Evolutionary conservation across 192 early-diverging fungal species (phyloP), one percentile per base, ranked within the genome.

Genomic region (Blastocladiella britannica): DNA sequence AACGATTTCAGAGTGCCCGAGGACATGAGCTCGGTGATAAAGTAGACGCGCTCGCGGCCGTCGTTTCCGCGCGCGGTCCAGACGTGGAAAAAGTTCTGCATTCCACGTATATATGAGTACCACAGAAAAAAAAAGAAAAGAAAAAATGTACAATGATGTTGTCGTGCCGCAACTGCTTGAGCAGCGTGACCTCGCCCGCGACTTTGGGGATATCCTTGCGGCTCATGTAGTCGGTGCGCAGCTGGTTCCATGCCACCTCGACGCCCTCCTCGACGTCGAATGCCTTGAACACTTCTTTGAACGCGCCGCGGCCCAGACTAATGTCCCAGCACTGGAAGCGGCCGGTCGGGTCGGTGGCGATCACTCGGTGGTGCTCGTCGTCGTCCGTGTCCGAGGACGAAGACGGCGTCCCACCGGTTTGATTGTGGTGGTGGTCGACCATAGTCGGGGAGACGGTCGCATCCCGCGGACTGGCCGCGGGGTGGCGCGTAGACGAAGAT

Each of bases 11-110:
- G 67, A 4, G 86, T 89, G 22, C 87, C 87, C 6, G 84, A 84
- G 5, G 85, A 84, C 88, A 91, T 91, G 47, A 91, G 69, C 61
- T 91, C 88, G 20, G 88, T 91, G n/a, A 91, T 76, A 65, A 91
- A 91, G 57, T 75, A 80, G 51, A 91, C 71, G 56, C 79, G 70
- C 37, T 86, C 79, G 43, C 64, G 70, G n/a, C 65, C 73, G 55
- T 74, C 70, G 52, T 64, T 66, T 18, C 65, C 70, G 55, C 74
- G 63, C 29, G 71, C 72, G 28, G 70, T 79, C 83, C 83, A 87
- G 9, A 76, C 75, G 55, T 78, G 70, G 60, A 74, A 73, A 59
- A 87, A 74, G 57, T 81, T 84, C 63, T n/a, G n/a, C n/a, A 55
- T 26, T 4, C 8, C 55, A 56, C 26, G 25, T 58, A 29, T 5